These are phyloP conservation scores for Petunia axillaris DNA, from an alignment of 257 asterid species.

Conservation along the genomic window DNA sequence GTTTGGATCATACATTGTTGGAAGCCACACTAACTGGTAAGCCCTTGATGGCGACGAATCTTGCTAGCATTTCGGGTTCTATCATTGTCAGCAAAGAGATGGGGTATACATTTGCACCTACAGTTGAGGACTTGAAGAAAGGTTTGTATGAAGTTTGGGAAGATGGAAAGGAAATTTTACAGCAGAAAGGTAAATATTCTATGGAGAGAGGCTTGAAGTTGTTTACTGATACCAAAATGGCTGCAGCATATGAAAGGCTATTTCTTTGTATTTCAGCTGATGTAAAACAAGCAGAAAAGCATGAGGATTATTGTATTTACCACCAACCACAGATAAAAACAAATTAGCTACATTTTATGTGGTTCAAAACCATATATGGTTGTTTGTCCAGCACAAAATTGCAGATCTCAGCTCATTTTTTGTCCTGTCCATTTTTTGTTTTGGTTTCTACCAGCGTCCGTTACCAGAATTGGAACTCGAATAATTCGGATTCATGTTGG, in stretches of 20 bases:
- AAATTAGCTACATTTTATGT: no score
- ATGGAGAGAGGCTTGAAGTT: slow-evolving; percentile 56
- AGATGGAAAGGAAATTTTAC: slow-evolving; percentile 55
- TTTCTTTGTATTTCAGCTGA: slow-evolving; percentile 59
- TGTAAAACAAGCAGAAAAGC: slow-evolving; percentile 21
- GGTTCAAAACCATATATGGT: no score
- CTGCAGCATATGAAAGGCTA: slow-evolving; percentile 67
- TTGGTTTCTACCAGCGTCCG: no score
- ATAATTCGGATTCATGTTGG: no score
- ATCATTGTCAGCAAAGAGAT: slow-evolving; percentile 54
- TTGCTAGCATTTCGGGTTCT: slow-evolving; percentile 61
- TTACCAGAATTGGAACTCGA: no score
- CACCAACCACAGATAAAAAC: not conserved
- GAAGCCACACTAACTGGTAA: slow-evolving; percentile 74
- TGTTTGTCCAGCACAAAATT: no score
- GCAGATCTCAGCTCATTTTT: no score
- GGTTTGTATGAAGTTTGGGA: slow-evolving; percentile 57
- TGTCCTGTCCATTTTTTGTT: no score
- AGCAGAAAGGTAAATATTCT: slow-evolving; percentile 53
- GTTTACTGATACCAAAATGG: slow-evolving; percentile 71
- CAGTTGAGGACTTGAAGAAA: slow-evolving; percentile 52
- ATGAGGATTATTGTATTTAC: slow-evolving; percentile 30
- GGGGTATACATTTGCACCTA: slow-evolving; percentile 69
- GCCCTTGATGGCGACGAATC: slow-evolving; percentile 71
- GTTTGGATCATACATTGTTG: slow-evolving; percentile 64